A percentile compares a stretch with the other conserved stretches of the same genome.
These are phyloP conservation scores for Sarocladium brachiariae DNA, from an alignment of 2,329 filamentous ascomycete genomes.

Conservation along the genomic window DNA sequence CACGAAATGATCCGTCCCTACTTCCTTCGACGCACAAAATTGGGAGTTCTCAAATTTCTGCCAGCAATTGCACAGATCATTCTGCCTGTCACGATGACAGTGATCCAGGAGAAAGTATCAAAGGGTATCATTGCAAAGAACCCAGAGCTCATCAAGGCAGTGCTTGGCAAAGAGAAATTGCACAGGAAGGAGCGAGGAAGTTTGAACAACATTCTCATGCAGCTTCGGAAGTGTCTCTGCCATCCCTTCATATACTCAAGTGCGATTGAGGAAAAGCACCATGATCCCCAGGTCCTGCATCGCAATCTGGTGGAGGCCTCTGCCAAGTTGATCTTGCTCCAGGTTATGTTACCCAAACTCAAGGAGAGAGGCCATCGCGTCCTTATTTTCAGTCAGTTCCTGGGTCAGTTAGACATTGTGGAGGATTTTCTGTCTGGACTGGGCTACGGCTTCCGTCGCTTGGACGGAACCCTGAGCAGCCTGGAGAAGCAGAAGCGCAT, in stretches of 20 bases:
- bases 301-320: constrained; percentile 87
- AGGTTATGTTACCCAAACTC: constrained; percentile 81
- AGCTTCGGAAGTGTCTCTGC: constrained; percentile 87
- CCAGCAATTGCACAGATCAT: constrained; percentile 95
- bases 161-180: constrained; percentile 65
- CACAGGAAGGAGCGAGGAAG: constrained; percentile 68
- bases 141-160: constrained; percentile 77
- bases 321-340: constrained; percentile 76
- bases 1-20: constrained; percentile 76
- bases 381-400: constrained; percentile 91
- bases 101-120: constrained; percentile 88
- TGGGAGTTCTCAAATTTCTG: constrained; percentile 81
- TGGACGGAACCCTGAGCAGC: constrained; percentile 78
- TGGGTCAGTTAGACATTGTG: constrained; percentile 79
- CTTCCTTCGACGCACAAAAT: constrained; percentile 73
- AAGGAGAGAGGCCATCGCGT: constrained; percentile 82
- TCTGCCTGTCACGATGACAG: constrained; percentile 88
- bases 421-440: constrained; percentile 85
- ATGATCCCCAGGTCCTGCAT: constrained; percentile 55
- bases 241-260: constrained; percentile 93
- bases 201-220: constrained; percentile 91
- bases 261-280: constrained; percentile 76
- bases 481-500: constrained; percentile 91
- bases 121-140: constrained; percentile 91
- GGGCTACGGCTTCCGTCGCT: constrained; percentile 64